phyloP scores from a whole-genome alignment of 2,329 filamentous ascomycete genomes.

The Exserohilum rostratum region DNA sequence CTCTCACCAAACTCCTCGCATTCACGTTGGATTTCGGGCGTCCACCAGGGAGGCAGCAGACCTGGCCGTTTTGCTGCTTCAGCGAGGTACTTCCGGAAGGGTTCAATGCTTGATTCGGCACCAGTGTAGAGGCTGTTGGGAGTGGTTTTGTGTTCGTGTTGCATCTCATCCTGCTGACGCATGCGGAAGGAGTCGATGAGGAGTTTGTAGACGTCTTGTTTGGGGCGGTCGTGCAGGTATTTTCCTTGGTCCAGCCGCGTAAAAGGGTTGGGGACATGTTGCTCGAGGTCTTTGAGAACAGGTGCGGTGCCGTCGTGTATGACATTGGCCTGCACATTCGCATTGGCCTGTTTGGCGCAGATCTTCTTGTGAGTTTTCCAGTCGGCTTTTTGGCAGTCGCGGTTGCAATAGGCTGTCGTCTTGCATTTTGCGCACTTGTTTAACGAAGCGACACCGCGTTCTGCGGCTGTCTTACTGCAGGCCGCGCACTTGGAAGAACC shows the following conservation, averaged over 20 bases:
- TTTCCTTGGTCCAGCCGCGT: slow-evolving; percentile 25
- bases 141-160: slow-evolving; percentile 17
- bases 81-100: slow-evolving; percentile 29
- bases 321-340: background rate
- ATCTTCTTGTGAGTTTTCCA: slow-evolving; percentile 45
- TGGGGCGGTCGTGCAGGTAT: slow-evolving; percentile 33
- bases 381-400: slow-evolving; percentile 42
- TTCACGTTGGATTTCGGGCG: slow-evolving; percentile 19
- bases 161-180: slow-evolving; percentile 29
- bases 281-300: slow-evolving; percentile 19
- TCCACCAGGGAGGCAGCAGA: slow-evolving; percentile 37
- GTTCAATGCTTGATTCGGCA: slow-evolving; percentile 16
- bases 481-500: slow-evolving; percentile 9
- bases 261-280: slow-evolving; percentile 30
- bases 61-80: slow-evolving; percentile 3
- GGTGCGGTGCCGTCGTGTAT: slow-evolving; percentile 8
- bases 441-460: slow-evolving; percentile 13
- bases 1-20: slow-evolving; percentile 27
- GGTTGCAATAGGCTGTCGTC: slow-evolving; percentile 38
- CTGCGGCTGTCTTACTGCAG: slow-evolving; percentile 26
- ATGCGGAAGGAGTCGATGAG: slow-evolving; percentile 41
- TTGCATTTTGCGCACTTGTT: slow-evolving; percentile 41
- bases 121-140: slow-evolving; percentile 26
- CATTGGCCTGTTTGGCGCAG: slow-evolving; percentile 18
- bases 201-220: slow-evolving; percentile 36